phyloP scores from a whole-genome alignment of 1,284 basidiomycete genomes.

The Phaffia rhodozyma region DNA sequence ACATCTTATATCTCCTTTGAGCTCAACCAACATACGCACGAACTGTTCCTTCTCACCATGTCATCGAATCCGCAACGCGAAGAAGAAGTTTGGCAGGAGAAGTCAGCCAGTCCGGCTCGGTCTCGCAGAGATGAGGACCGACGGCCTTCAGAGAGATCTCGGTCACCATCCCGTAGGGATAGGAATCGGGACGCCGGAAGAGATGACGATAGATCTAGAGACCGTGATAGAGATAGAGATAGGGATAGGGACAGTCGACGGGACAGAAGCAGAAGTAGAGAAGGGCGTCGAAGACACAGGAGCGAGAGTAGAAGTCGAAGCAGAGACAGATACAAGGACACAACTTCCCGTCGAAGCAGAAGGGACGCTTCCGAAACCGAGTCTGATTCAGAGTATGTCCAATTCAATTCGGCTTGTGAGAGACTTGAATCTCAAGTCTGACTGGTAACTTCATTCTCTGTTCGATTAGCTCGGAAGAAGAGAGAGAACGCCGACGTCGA shows the following conservation, averaged over 20 bases:
- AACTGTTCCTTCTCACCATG: too few species aligned
- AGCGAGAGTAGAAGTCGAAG: background rate
- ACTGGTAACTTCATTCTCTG: background rate
- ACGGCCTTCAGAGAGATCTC: background rate
- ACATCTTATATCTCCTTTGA: too few species aligned
- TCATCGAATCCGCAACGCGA: too few species aligned
- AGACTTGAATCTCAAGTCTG: too few species aligned
- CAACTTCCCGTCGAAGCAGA: background rate
- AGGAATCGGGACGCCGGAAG: constrained; percentile 9
- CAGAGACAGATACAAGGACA: background rate
- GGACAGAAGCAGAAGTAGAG: constrained; percentile 10
- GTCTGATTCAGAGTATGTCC: constrained; percentile 12
- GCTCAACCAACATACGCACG: too few species aligned
- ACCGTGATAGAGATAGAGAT: constrained; percentile 3
- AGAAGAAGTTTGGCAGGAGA: too few species aligned
- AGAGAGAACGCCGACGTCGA: constrained; percentile 7
- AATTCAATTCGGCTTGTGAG: background rate
- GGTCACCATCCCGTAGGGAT: constrained; percentile 7
- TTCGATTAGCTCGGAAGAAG: background rate
- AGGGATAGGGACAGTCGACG: constrained; percentile 13
- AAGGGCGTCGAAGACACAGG: constrained; percentile 4
- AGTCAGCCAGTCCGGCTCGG: too few species aligned
- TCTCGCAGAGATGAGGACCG: too few species aligned
- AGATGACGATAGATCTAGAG: background rate
- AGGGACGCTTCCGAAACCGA: constrained; percentile 16